Conservation (phyloP, 1,284 basidiomycete species). For the Mixia osmundae region DNA sequence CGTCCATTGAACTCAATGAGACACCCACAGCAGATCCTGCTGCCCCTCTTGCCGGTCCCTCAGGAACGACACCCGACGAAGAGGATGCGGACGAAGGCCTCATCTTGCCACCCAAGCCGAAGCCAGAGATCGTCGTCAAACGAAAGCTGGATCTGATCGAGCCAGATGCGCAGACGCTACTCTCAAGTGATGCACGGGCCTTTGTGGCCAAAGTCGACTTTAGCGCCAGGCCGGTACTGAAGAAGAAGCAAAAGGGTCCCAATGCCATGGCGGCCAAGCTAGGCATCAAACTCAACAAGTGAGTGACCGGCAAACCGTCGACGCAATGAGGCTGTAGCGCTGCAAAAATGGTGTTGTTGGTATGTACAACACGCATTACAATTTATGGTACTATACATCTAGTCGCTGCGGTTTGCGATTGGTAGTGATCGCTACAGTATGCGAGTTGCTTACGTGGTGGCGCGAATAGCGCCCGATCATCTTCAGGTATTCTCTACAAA, state of each 20-base stretch:
- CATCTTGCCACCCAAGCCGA: constrained; percentile 39
- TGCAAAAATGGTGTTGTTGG: too few relatives aligned
- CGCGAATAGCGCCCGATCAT: too few relatives aligned
- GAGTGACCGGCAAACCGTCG: too few relatives aligned
- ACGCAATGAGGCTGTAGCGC: too few relatives aligned
- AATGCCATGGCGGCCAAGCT: constrained; percentile 13
- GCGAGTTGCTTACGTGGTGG: too few relatives aligned
- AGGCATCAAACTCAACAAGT: constrained; percentile 8
- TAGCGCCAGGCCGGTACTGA: constrained; percentile 8
- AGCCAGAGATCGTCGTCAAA: constrained; percentile 31
- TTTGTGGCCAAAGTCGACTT: constrained; percentile 25
- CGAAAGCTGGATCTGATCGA: constrained; percentile 19
- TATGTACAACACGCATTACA: too few relatives aligned
- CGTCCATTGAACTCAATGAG: constrained; percentile 17
- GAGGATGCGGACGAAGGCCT: constrained; percentile 12
- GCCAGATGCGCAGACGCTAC: constrained; percentile 28
- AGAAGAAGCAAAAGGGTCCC: constrained; percentile 15
- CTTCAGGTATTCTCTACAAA: too few relatives aligned
- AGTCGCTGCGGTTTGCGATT: too few relatives aligned
- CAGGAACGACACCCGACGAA: constrained; percentile 6
- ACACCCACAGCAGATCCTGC: constrained; percentile 7
- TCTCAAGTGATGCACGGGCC: constrained; percentile 46
- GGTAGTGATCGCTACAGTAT: too few relatives aligned
- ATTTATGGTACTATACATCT: too few relatives aligned
- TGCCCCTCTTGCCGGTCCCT: constrained; percentile 6